Evolutionary conservation across 108 stramenopile species (phyloP).

Genomic region (Nannochloropsis gaditana): DNA sequence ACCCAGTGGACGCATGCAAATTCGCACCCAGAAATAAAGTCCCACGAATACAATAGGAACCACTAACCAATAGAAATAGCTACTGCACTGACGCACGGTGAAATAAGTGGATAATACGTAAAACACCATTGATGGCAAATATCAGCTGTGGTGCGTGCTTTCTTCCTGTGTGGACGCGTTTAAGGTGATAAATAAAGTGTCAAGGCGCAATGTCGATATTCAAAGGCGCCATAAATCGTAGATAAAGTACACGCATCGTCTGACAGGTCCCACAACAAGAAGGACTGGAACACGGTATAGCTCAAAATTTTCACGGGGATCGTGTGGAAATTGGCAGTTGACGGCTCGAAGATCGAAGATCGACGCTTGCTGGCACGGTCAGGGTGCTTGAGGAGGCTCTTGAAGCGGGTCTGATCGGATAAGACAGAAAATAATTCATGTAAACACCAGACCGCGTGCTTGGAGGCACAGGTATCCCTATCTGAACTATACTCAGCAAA

Average conservation of each 20-base stretch:
- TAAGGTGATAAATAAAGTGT: no score
- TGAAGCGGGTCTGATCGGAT: no score
- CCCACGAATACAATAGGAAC: background rate
- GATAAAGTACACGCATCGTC: background rate
- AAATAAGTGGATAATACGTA: background rate
- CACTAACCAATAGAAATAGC: background rate
- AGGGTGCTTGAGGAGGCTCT: background rate
- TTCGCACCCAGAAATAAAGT: background rate
- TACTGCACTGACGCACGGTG: background rate
- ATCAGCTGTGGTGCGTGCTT: background rate
- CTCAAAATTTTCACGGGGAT: background rate
- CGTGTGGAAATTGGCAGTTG: background rate
- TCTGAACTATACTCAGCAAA: no score
- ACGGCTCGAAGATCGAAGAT: background rate
- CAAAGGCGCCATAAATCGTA: background rate
- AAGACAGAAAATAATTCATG: no score
- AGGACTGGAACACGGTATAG: background rate
- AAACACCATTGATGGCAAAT: background rate
- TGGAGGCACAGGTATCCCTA: no score
- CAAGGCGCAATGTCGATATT: no score
- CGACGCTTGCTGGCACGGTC: background rate
- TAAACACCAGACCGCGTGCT: no score
- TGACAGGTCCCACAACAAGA: background rate
- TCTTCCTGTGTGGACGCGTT: background rate
- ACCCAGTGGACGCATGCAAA: background rate